Evolutionary conservation across 2,329 filamentous ascomycete genomes (phyloP), one percentile per base, ranked within the genome.

Genomic region (Diaporthe vaccinii): DNA sequence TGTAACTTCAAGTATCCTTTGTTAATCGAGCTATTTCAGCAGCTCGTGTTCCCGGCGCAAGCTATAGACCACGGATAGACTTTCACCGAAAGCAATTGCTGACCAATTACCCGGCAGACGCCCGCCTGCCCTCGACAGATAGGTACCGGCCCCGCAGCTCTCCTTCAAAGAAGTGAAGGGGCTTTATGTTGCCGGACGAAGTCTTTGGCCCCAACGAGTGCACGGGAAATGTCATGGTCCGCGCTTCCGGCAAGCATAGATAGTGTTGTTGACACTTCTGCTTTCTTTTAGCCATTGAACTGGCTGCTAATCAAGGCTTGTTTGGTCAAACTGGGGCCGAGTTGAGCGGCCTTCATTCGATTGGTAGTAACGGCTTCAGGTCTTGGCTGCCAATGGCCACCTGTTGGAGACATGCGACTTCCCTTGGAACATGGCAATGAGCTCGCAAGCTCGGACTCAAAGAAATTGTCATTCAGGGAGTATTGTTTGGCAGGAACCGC

Each of bases 101-200:
- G 46, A 68, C 31, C 46, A 25, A 28, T 14, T 22, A 20, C 10
- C 6, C 17, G 22, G 9, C 46, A 68, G 65, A 68, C 17, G 28
- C 36, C 22, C 46, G 44, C 7, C 25, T 74, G 46, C 73, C 73
- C 14, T 71, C 57, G 12, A 65, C 57, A 8, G 73, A 74, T n/a
- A 70, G 57, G 20, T 74, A 72, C 15, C 73, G 73, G 28, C 73
- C 65, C 31, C 55, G 67, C 28, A 69, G 36, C 28, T 17, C 58
- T 46, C 65, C 65, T 17, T 22, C 46, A 8, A 68, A 39, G 31
- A 68, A 53, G 7, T 68, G 46, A 68, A 36, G 31, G 46, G 20
- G 15, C 2, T 17, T 25, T 34, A 17, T 25, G 12, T 12, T 22
- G 31, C 14, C 3, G 17, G 28, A n/a, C 22, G 25, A 46, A 36